Evolutionary conservation across 345 rosid species (phyloP).

Genomic region (Eucalyptus virginea): DNA sequence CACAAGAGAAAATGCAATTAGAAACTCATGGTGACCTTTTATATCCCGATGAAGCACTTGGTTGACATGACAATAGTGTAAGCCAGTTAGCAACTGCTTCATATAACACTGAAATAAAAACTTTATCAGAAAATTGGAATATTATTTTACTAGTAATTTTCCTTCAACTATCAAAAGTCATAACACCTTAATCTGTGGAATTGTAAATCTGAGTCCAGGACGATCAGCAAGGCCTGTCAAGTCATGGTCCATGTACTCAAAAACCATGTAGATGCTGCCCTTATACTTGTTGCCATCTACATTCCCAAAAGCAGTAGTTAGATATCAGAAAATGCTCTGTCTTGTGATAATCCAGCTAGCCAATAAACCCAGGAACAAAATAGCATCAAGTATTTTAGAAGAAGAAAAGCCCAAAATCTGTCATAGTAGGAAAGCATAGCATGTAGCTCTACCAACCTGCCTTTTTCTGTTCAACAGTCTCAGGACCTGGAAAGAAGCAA

Average conservation of each 20-base stretch:
- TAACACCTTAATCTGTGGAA: slow-evolving; percentile 87
- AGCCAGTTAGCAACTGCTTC: slow-evolving; percentile 94
- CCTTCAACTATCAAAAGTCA: not conserved
- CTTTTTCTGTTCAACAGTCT: slow-evolving; percentile 75
- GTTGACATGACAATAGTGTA: slow-evolving; percentile 88
- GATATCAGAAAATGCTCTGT: not conserved
- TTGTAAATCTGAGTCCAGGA: slow-evolving; percentile 85
- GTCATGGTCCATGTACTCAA: slow-evolving; percentile 98
- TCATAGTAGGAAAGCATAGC: not conserved
- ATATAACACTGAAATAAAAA: slow-evolving; percentile 62
- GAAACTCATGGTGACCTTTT: slow-evolving; percentile 38
- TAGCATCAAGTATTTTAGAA: not conserved
- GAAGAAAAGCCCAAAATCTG: not conserved
- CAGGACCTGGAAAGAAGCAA: slow-evolving; percentile 42
- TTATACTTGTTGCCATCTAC: slow-evolving; percentile 85
- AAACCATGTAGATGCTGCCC: slow-evolving; percentile 96
- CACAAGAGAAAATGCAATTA: not conserved
- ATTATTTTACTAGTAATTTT: not conserved
- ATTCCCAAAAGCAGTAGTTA: not conserved
- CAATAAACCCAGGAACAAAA: not conserved
- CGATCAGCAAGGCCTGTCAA: slow-evolving; percentile 96
- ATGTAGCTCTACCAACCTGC: slow-evolving; percentile 38
- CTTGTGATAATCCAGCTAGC: not conserved
- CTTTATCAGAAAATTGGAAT: not conserved
- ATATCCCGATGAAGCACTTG: slow-evolving; percentile 98